Evolutionary conservation across 2,329 filamentous ascomycete genomes (phyloP).

Genomic region (Fusarium sp.): DNA sequence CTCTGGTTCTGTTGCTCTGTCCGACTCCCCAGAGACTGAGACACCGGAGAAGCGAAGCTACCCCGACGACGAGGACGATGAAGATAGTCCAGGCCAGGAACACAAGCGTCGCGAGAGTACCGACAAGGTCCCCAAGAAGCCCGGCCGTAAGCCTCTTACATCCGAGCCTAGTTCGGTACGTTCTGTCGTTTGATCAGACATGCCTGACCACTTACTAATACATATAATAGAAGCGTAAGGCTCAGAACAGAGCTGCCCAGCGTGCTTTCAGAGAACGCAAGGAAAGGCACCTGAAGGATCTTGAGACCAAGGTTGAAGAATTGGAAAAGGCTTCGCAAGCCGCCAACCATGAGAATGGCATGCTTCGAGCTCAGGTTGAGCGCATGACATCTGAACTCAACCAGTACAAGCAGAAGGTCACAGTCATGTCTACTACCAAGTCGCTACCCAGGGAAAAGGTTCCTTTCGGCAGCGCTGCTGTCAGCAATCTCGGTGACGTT

Average conservation of each 20-base stretch:
- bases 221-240: conserved; percentile 82
- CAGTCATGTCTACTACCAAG: conserved; percentile 60
- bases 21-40: conserved; percentile 67
- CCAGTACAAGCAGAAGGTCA: conserved; percentile 90
- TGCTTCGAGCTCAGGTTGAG: conserved; percentile 88
- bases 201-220: conserved; percentile 18
- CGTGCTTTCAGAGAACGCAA: conserved; percentile 94
- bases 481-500: conserved; percentile 74
- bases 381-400: conserved; percentile 85
- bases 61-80: conserved; percentile 76
- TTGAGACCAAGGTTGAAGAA: conserved; percentile 82
- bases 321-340: conserved; percentile 85
- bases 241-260: conserved; percentile 92
- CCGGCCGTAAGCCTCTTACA: conserved; percentile 93
- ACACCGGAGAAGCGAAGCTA: conserved; percentile 77
- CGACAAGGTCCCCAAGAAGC: conserved; percentile 92
- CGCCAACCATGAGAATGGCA: conserved; percentile 85
- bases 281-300: conserved; percentile 87
- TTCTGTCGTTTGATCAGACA: conserved; percentile 41
- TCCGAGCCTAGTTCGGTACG: conserved; percentile 96
- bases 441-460: conserved; percentile 54
- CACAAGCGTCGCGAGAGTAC: conserved; percentile 83
- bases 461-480: conserved; percentile 57
- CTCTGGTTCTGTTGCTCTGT: conserved; percentile 58
- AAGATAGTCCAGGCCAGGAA: conserved; percentile 56